Conservation (phyloP, 345 rosid species). For the Euphorbia peplus region DNA sequence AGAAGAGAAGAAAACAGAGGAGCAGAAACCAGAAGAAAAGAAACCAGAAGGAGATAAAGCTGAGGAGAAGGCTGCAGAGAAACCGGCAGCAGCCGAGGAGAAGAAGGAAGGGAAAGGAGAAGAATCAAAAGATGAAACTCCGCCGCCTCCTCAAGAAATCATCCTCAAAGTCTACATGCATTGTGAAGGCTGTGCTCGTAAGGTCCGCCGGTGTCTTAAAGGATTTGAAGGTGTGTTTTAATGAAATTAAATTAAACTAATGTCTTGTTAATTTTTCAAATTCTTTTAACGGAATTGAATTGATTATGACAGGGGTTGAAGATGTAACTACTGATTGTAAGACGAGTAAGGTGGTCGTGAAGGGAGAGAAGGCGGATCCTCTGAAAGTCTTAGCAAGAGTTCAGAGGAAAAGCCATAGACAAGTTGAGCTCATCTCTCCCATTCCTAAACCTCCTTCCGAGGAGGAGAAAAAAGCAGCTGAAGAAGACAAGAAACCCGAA, state of each 20-base stretch:
- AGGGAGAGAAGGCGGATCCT: constrained; percentile 93
- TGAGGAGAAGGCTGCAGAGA: constrained; percentile 26
- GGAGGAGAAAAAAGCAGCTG: constrained; percentile 48
- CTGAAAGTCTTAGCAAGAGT: constrained; percentile 71
- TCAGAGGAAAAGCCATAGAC: constrained; percentile 75
- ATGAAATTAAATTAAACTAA: neutral
- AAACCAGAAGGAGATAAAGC: constrained; percentile 29
- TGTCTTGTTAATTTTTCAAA: neutral
- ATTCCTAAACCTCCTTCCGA: constrained; percentile 68
- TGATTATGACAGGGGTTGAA: constrained; percentile 58
- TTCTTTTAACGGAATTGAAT: neutral
- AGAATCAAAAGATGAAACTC: constrained; percentile 39
- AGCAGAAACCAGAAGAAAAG: constrained; percentile 31
- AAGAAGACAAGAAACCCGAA: constrained; percentile 51
- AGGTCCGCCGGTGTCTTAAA: constrained; percentile 66
- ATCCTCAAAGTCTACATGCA: constrained; percentile 85
- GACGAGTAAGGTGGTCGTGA: constrained; percentile 76
- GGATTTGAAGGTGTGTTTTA: constrained; percentile 66
- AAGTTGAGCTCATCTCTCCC: constrained; percentile 86
- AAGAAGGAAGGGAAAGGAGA: constrained; percentile 42
- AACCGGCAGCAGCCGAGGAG: constrained; percentile 36
- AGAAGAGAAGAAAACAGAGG: constrained; percentile 36
- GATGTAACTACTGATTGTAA: constrained; percentile 80
- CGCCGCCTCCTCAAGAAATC: constrained; percentile 66
- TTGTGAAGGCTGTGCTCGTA: constrained; percentile 96